Evolutionary conservation across 1,139 yeast species (phyloP).

Genomic region (Kodamaea sp.): DNA sequence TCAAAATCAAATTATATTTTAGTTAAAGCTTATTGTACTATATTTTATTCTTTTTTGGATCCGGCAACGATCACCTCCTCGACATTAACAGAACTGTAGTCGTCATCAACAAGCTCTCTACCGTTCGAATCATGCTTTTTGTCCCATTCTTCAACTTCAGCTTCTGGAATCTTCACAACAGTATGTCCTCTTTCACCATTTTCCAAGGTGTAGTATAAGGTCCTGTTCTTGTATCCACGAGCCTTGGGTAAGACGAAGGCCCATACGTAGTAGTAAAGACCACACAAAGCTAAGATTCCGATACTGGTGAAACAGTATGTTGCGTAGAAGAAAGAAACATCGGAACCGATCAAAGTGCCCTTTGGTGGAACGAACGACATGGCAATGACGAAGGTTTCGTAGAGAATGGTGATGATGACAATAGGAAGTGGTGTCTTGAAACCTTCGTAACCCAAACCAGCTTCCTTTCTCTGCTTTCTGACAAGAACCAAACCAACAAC

Average conservation of each 20-base stretch:
- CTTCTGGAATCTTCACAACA: slow-evolving; percentile 34
- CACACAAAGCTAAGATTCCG: slow-evolving; percentile 33
- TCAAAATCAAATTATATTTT: no score
- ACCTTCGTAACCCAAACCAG: slow-evolving; percentile 35
- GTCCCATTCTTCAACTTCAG: slow-evolving; percentile 36
- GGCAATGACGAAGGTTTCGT: slow-evolving; percentile 37
- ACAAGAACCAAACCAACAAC: slow-evolving; percentile 37
- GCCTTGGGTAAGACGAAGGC: slow-evolving; percentile 33
- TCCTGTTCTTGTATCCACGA: slow-evolving; percentile 35
- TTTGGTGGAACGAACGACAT: slow-evolving; percentile 44
- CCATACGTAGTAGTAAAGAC: slow-evolving; percentile 37
- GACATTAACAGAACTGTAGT: slow-evolving; percentile 8
- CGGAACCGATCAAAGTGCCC: slow-evolving; percentile 35
- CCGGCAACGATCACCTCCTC: slow-evolving; percentile 4
- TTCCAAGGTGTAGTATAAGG: slow-evolving; percentile 27
- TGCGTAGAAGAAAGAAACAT: slow-evolving; percentile 34
- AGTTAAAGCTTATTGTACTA: no score
- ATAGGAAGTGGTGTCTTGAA: slow-evolving; percentile 34
- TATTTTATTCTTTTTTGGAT: slow-evolving; percentile 5
- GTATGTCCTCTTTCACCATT: slow-evolving; percentile 44
- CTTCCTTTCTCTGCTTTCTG: slow-evolving; percentile 33
- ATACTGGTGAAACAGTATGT: slow-evolving; percentile 29
- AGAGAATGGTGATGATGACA: slow-evolving; percentile 29
- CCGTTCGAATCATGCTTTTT: slow-evolving; percentile 22
- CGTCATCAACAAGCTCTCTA: slow-evolving; percentile 8